These are phyloP conservation scores for Plasmopara viticola DNA, from an alignment of 352 stramenopile genomes.

Conservation along the genomic window DNA sequence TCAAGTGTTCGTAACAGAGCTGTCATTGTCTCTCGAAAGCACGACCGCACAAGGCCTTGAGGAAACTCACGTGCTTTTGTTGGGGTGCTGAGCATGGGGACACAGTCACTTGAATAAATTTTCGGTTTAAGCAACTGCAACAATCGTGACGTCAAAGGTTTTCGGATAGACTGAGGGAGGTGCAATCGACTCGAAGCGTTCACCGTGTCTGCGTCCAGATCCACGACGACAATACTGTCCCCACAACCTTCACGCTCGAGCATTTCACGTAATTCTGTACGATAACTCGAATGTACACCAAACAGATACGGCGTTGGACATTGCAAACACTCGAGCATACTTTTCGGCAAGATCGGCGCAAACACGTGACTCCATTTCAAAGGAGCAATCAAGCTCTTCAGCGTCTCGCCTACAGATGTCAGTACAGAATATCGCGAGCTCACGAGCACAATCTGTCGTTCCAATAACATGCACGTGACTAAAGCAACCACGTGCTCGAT, in stretches of 20 bases:
- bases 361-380: conserved; percentile 86
- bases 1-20: conserved; percentile 54
- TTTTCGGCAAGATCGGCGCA: conserved; percentile 68
- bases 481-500: conserved; percentile 64
- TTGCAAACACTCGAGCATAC: conserved; percentile 78
- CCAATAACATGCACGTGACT: conserved; percentile 67
- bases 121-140: conserved; percentile 66
- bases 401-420: conserved; percentile 67
- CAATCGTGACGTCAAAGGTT: conserved; percentile 37
- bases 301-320: conserved; percentile 84
- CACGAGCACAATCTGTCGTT: conserved; percentile 73
- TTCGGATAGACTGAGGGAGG: conserved; percentile 40
- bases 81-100: conserved; percentile 48
- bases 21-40: conserved; percentile 45
- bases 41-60: conserved; percentile 49
- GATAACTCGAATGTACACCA: conserved; percentile 73
- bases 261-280: conserved; percentile 59
- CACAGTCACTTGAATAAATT: conserved; percentile 72
- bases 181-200: conserved; percentile 34
- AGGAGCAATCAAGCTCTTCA: conserved; percentile 70
- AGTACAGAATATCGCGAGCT: conserved; percentile 78
- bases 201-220: conserved; percentile 59
- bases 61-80: conserved; percentile 38
- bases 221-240: conserved; percentile 64
- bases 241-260: conserved; percentile 67